Evolutionary conservation across 225 moss, liverwort and hornwort species (phyloP), one percentile per base, ranked within the genome.

Genomic region (Lunularia cruciata): DNA sequence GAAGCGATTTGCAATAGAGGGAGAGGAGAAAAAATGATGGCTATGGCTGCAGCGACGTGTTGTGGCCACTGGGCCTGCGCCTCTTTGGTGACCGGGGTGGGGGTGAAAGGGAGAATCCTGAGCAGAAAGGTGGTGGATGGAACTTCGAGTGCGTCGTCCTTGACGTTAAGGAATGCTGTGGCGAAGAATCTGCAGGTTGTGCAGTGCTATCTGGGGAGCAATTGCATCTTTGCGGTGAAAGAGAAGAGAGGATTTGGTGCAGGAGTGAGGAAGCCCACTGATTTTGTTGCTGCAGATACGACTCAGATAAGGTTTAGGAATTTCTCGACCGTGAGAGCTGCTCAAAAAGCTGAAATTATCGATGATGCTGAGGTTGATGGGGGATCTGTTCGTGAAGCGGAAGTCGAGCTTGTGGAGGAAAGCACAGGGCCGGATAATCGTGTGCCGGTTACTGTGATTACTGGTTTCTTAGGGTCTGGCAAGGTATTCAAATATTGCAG

Each of bases 381-480:
- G 12, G 67, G 26, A 23, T 13, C 0, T 22, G 53, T 67, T 16
- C 67, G 37, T 12, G 67, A 67, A 49, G 34, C 67, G 67, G 77
- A 87, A 85, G 80, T 89, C 72, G 88, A 91, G 79, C 79, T 88
- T 75, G 59, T 89, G 66, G 82, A 81, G 73, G 36, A 73, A 75
- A 60, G 83, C 75, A 72, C 80, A 37, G 27, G 57, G 2, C 54
- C 22, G 40, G 96, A 92, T 49, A 69, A 23, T 0, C 86, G 96
- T 6, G n/a, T 98, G 28, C 88, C 96, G 42, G 92, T 98, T 60
- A 98, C 96, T 0, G 89, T 98, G 4, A 89, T 98, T 23, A 98
- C 96, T 39, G 96, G 96, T 3, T 98, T 98, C 37, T 86, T 98
- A 55, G 96, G 96, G 8, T 72, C 96, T 45, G 96, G 96, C 45